phyloP scores from a whole-genome alignment of 1,139 yeast genomes.

The Wickerhamomyces sp. region DNA sequence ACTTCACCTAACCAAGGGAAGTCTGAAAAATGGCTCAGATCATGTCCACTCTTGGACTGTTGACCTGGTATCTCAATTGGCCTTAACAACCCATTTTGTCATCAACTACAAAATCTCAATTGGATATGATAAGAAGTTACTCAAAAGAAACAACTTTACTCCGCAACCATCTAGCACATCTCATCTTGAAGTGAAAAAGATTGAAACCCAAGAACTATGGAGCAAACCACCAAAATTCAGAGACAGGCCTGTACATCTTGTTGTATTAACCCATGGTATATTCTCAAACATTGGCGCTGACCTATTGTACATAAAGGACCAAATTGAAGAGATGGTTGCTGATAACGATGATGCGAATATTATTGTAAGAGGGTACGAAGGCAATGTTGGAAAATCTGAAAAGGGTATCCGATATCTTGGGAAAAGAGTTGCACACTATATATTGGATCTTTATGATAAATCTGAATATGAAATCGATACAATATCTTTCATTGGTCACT shows the following conservation, averaged over 20 bases:
- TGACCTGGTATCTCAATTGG: constrained; percentile 52
- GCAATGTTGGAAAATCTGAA: constrained; percentile 59
- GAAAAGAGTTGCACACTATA: constrained; percentile 50
- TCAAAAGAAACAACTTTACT: constrained; percentile 4
- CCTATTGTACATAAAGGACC: constrained; percentile 56
- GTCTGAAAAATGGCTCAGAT: constrained; percentile 25
- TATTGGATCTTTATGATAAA: constrained; percentile 42
- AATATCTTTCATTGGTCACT: constrained; percentile 59
- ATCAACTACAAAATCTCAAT: constrained; percentile 26
- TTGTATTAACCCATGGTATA: constrained; percentile 60
- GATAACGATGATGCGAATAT: constrained; percentile 31
- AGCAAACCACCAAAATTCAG: constrained; percentile 37
- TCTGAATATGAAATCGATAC: constrained; percentile 36
- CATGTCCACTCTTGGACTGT: constrained; percentile 45
- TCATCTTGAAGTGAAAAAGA: constrained; percentile 29
- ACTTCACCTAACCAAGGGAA: constrained; percentile 38
- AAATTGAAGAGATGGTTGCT: constrained; percentile 36
- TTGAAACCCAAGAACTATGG: constrained; percentile 54
- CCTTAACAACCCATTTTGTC: constrained; percentile 35
- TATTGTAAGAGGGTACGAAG: constrained; percentile 54
- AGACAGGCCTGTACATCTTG: constrained; percentile 49
- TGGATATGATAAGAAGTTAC: constrained; percentile 21
- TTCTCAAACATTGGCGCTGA: constrained; percentile 62
- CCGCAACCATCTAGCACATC: too few relatives aligned
- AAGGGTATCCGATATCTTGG: constrained; percentile 59